Base-by-base conservation (phyloP, 805 yeast species). In the Lipomyces sp. region DNA sequence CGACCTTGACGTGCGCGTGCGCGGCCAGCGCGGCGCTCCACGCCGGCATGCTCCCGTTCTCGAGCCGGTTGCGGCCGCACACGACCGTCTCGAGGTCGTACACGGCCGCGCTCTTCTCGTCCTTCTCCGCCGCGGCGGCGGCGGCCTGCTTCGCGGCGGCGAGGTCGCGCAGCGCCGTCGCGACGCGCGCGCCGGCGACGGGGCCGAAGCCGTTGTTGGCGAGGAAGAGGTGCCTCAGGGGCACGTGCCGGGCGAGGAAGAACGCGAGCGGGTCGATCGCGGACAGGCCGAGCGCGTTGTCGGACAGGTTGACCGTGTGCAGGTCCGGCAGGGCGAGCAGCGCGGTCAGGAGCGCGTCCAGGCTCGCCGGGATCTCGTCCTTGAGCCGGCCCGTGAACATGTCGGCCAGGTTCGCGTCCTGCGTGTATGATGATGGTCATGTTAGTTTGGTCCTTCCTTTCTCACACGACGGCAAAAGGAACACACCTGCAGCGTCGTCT, bases 121-220 rank as follows among this genome's bases (percentile, higher is more conserved):
- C n/a, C 29, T 6, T 6, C 10, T 26, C 10, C 29, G 29, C 29
- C 6, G 29, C 10, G 10, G 29, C 10, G 6, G 29, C 62, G n/a
- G 68, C 66, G 43, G 68, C 68, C 57, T 73, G 67, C 70, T 89
- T 89, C 50, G 82, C 83, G 45, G 67, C 68, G 19, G 93, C 81
- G 58, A 91, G 76, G 60, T 78, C 76, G 70, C 74, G 86, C 41
- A 93, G 77, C 3, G 96, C 86, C 62, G 81, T 81, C 53, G 97
- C 99, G 55, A 93, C 86, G 67, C 95, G 80, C 50, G 91, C 84
- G 62, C 99, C 98, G 0, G 98, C 95, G 67, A 85, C 85, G 23
- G 99, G 99, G 32, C 99, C 99, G 81, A 93, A 84, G 49, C 99
- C 99, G 68, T 93, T 93, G 71, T 93, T 93, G 41, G 96, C 84